Evolutionary conservation across 495 filamentous ascomycete genomes (phyloP), one percentile per base, ranked within the genome.

Genomic region (Friedmanniomyces endolithicus): DNA sequence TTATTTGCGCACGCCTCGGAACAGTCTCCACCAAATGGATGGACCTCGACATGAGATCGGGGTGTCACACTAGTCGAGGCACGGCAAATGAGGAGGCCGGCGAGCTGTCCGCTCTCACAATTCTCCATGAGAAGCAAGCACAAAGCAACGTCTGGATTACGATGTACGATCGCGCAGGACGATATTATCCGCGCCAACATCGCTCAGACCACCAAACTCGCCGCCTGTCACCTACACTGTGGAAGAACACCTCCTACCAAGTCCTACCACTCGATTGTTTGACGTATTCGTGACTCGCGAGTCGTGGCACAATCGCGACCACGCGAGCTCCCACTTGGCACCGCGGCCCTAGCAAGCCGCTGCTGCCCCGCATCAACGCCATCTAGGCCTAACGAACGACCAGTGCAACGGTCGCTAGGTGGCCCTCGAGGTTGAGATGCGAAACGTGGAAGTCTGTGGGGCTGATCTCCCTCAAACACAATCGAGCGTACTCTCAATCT

Each of bases 41-140:
- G n/a, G n/a, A n/a, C n/a, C 44, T 25, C 23, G 6, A 11, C 6
- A 6, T 7, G 24, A 23, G 44, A 47, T 47, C 44, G 23, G 11
- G 8, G 12, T 47, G 19, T 11, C 44, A 24, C 29, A 35, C 47
- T 55, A 55, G 45, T 39, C 33, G 9, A 55, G 48, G 53, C 53
- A 49, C 43, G 53, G 53, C 45, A 55, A 55, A 55, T 55, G 45
- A 48, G 19, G 37, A 16, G 24, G 11, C 22, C 37, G 37, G 37
- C 37, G 37, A 41, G 4, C 9, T 47, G 44, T 11, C 19, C 44
- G 44, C 17, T 45, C n/a, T n/a, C n/a, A n/a, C 41, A 22, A 11
- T 17, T 45, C 44, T 3, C 44, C 24, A 24, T 47, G 44, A 22
- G 8, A 19, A 47, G 44, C 16, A 14, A 31, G 27, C 27, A 31